These are phyloP conservation scores for Paradendryphiella salina DNA, from an alignment of 2,329 filamentous ascomycete genomes.

Conservation along the genomic window DNA sequence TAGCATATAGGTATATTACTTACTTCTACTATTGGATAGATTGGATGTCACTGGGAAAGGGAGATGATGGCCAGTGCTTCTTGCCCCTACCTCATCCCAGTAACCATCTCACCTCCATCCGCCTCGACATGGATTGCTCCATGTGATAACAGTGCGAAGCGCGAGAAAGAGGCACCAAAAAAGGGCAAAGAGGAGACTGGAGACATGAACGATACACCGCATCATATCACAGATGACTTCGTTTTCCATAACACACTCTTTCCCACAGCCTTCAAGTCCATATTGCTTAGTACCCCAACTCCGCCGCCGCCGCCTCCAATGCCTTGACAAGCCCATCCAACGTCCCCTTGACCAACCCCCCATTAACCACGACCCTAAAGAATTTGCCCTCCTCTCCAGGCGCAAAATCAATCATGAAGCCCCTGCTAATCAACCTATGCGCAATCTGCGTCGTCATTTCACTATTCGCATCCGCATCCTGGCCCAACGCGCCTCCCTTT, in stretches of 20 bases:
- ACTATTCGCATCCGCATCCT: slow-evolving; percentile 56
- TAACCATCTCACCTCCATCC: too few species aligned
- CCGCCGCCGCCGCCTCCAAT: slow-evolving; percentile 54
- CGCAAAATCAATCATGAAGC: slow-evolving; percentile 72
- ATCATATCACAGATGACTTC: too few species aligned
- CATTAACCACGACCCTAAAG: slow-evolving; percentile 70
- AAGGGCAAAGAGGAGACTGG: too few species aligned
- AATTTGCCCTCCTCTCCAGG: slow-evolving; percentile 66
- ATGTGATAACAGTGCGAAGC: too few species aligned
- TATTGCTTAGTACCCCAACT: slow-evolving; percentile 31
- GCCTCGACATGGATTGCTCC: too few species aligned
- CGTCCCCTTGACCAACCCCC: slow-evolving; percentile 58
- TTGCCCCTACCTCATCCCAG: too few species aligned
- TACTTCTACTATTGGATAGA: too few species aligned
- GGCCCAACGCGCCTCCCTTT: slow-evolving; percentile 57
- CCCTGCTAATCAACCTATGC: slow-evolving; percentile 57
- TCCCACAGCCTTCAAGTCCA: neutral
- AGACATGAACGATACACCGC: too few species aligned
- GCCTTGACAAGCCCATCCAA: slow-evolving; percentile 51
- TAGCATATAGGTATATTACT: too few species aligned
- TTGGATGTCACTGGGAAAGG: too few species aligned
- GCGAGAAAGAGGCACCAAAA: too few species aligned
- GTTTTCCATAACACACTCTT: neutral
- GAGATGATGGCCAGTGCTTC: too few species aligned
- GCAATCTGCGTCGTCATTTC: slow-evolving; percentile 60